Conservation (phyloP, 2,329 filamentous ascomycete species). For the Talaromyces amestolkiae region DNA sequence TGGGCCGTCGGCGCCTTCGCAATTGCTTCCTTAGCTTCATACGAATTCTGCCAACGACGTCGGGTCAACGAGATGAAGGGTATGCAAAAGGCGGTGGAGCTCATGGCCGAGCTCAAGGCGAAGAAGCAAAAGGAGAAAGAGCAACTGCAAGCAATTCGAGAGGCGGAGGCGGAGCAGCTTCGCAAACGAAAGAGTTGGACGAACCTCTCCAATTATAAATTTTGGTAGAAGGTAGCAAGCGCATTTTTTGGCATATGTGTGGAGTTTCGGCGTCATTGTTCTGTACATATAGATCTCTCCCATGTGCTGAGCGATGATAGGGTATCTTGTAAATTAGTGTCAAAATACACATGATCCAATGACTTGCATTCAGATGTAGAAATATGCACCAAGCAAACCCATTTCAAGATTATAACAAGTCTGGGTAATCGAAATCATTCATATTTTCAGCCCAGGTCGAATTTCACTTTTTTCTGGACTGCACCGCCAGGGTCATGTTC, state of each 20-base stretch:
- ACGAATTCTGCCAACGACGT: slow-evolving; percentile 79
- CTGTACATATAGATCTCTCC: slow-evolving; percentile 20
- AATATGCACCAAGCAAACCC: background rate
- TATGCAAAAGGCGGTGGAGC: slow-evolving; percentile 81
- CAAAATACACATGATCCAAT: slow-evolving; percentile 15
- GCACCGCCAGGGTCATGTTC: slow-evolving; percentile 28
- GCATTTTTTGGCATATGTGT: slow-evolving; percentile 26
- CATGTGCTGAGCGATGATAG: slow-evolving; percentile 6
- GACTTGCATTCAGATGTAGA: slow-evolving; percentile 18
- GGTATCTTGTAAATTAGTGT: slow-evolving; percentile 20
- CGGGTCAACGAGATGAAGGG: slow-evolving; percentile 72
- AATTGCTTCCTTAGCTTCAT: slow-evolving; percentile 66
- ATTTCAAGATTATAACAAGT: background rate
- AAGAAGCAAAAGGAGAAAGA: slow-evolving; percentile 58
- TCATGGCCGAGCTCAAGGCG: slow-evolving; percentile 70
- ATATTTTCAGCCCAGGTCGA: slow-evolving; percentile 28
- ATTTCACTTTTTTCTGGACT: slow-evolving; percentile 43
- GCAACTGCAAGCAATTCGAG: slow-evolving; percentile 36
- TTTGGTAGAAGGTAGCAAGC: slow-evolving; percentile 37
- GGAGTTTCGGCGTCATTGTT: slow-evolving; percentile 28
- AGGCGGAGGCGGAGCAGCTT: slow-evolving; percentile 39
- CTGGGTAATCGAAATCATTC: background rate
- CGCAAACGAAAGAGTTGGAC: slow-evolving; percentile 44
- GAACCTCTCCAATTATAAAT: slow-evolving; percentile 46
- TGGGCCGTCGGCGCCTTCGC: slow-evolving; percentile 82